Base-by-base conservation (phyloP, 169 alveolate genomes). In the Plasmodium gaboni region DNA sequence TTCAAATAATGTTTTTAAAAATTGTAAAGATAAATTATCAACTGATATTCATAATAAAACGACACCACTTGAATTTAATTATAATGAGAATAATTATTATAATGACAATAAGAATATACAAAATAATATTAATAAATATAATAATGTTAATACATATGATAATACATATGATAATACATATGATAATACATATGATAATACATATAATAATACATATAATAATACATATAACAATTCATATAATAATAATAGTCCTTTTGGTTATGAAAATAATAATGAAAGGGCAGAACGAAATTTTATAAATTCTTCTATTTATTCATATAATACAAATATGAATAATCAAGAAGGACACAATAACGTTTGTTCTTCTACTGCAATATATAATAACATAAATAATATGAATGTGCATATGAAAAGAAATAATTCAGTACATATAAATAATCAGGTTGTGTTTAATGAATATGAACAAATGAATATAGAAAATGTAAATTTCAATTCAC, bases 281-380 rank as follows among this genome's bases (percentile, higher is more conserved):
- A 48, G 19, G 7, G 19, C 65, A 28, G 70, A 42, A 26, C 57
- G 38, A 55, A 38, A 48, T 51, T 17, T 51, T 32, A 44, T 48
- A 15, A 78, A 64, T 48, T 63, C 69, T 46, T 78, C 89, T 13
- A 44, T 78, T 17, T 78, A 78, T 65, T 64, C 89, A 2, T 78
- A 78, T 69, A 64, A 8, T 51, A 3, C 44, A 8, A 46, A 24
- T 42, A 42, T 15, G 24, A 67, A 42, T 50, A 46, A 74, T 59
- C 9, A 24, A 60, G 13, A 46, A 24, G 53, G 63, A 15, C 15
- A 74, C 7, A 55, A 13, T 55, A 28, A 55, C 10, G 46, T 38
- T 38, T 6, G 1, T 38, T 38, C 46, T 38, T 38, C 46, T 9
- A 38, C 46, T 5, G 46, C 10, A 38, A 38, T 38, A 38, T 38